Percentiles rank a stretch among this genome's conserved stretches.
Evolutionary conservation across 257 asterid genomes (phyloP).

Genomic region (Paraleonurus japonicus): DNA sequence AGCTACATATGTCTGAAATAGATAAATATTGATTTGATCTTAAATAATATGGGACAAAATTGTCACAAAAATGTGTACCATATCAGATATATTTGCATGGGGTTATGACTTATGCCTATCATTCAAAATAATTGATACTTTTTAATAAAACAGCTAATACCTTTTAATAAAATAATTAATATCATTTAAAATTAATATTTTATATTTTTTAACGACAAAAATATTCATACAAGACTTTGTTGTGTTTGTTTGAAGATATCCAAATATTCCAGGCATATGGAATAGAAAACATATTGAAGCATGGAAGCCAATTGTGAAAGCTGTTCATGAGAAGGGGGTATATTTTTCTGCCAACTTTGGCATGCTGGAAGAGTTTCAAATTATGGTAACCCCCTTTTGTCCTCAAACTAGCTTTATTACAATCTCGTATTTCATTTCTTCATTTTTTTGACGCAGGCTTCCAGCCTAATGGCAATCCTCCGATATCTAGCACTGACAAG

Average conservation of each 20-base stretch:
- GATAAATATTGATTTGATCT: neutral
- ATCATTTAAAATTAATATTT: too few relatives aligned
- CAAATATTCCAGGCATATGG: conserved; percentile 48
- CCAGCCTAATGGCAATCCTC: conserved; percentile 45
- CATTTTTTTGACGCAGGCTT: conserved; percentile 27
- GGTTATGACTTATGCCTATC: too few relatives aligned
- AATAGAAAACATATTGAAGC: conserved; percentile 44
- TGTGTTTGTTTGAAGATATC: conserved; percentile 14
- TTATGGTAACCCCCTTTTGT: conserved; percentile 15
- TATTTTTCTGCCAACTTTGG: conserved; percentile 53
- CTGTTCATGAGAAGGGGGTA: conserved; percentile 43
- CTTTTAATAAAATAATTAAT: too few relatives aligned
- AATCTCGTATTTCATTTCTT: neutral
- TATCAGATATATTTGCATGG: neutral
- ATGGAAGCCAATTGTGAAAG: conserved; percentile 53
- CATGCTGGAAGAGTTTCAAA: conserved; percentile 52
- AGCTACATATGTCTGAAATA: neutral
- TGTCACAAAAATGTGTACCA: neutral
- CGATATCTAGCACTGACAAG: conserved; percentile 41
- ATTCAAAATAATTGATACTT: too few relatives aligned
- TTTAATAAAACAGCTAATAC: too few relatives aligned
- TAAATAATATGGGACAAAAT: neutral
- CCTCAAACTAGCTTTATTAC: neutral
- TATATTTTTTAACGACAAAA: too few relatives aligned
- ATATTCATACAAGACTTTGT: too few relatives aligned